Conservation (phyloP, 2,329 filamentous ascomycete genomes). For the Immersiporthe knoxdaviesiana region DNA sequence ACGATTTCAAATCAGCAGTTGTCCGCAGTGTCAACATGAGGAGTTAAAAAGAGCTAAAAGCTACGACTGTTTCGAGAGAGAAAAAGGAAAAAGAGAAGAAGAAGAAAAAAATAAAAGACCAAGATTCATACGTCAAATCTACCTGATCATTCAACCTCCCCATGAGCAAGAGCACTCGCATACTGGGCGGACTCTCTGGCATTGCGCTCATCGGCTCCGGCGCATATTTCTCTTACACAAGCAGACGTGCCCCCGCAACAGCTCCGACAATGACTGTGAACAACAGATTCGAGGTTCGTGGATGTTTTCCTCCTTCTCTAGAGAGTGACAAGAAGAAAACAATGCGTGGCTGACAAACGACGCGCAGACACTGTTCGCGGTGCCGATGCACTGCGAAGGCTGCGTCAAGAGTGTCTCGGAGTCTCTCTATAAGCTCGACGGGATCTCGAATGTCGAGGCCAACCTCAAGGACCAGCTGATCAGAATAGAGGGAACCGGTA, state of each 20-base stretch:
- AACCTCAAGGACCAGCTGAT: slow-evolving; percentile 83
- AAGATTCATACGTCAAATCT: too few relatives aligned
- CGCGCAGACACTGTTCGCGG: slow-evolving; percentile 86
- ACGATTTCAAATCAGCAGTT: slow-evolving; percentile 31
- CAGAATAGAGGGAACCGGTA: slow-evolving; percentile 80
- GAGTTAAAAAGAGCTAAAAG: too few relatives aligned
- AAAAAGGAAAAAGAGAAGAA: too few relatives aligned
- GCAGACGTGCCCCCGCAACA: slow-evolving; percentile 16
- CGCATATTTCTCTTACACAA: slow-evolving; percentile 31
- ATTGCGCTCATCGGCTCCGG: slow-evolving; percentile 33
- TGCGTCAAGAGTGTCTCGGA: slow-evolving; percentile 87
- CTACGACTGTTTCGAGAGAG: too few relatives aligned
- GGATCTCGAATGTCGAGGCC: slow-evolving; percentile 81
- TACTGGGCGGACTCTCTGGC: slow-evolving; percentile 31
- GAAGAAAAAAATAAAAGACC: too few relatives aligned
- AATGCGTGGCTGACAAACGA: slow-evolving; percentile 1
- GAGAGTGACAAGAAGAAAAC: neutral
- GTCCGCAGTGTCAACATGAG: slow-evolving; percentile 10
- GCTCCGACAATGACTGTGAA: slow-evolving; percentile 47
- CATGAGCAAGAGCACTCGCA: slow-evolving; percentile 26
- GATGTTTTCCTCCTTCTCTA: neutral
- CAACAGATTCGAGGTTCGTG: slow-evolving; percentile 51
- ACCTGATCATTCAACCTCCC: slow-evolving; percentile 22
- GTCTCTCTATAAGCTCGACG: slow-evolving; percentile 74
- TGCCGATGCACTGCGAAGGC: slow-evolving; percentile 87